These are phyloP conservation scores for Clavispora santaluciae DNA, from an alignment of 805 yeast species.

Conservation along the genomic window DNA sequence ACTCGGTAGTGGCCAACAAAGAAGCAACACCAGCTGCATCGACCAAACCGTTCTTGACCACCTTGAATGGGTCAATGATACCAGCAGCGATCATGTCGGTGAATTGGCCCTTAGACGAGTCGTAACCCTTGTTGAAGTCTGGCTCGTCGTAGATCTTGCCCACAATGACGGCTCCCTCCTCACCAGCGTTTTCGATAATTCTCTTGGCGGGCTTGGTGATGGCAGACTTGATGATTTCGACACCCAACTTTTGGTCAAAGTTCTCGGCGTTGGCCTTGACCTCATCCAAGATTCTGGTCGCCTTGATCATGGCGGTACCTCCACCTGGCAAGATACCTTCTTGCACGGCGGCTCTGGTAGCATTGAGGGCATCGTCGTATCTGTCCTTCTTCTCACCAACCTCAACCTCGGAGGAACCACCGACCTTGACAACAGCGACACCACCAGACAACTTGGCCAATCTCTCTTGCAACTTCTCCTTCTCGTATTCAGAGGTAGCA, in stretches of 20 bases:
- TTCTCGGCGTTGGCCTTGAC: conserved; percentile 63
- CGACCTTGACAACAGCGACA: conserved; percentile 96
- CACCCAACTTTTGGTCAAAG: conserved; percentile 96
- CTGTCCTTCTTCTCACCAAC: conserved; percentile 99
- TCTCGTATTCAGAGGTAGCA: conserved; percentile 83
- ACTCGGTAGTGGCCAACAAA: conserved; percentile 94
- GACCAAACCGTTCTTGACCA: conserved; percentile 89
- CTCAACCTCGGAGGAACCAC: conserved; percentile 95
- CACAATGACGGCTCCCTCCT: conserved; percentile 94
- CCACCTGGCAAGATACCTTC: conserved; percentile 99
- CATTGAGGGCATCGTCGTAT: conserved; percentile 96
- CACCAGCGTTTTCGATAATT: conserved; percentile 95
- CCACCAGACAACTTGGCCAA: conserved; percentile 96
- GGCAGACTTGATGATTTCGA: conserved; percentile 86
- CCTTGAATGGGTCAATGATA: conserved; percentile 98
- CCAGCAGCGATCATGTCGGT: conserved; percentile 96
- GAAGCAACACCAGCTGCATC: conserved; percentile 99
- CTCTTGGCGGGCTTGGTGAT: conserved; percentile 93
- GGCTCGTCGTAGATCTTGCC: conserved; percentile 71
- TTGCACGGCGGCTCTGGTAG: conserved; percentile 98
- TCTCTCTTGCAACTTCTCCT: conserved; percentile 95
- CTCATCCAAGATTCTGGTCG: conserved; percentile 66
- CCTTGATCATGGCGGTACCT: conserved; percentile 96
- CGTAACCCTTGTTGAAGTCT: conserved; percentile 86
- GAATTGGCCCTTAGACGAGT: conserved; percentile 87